Evolutionary conservation across 1,284 basidiomycete genomes (phyloP), one percentile per base, ranked within the genome.

Genomic region (Vanrija sp.): DNA sequence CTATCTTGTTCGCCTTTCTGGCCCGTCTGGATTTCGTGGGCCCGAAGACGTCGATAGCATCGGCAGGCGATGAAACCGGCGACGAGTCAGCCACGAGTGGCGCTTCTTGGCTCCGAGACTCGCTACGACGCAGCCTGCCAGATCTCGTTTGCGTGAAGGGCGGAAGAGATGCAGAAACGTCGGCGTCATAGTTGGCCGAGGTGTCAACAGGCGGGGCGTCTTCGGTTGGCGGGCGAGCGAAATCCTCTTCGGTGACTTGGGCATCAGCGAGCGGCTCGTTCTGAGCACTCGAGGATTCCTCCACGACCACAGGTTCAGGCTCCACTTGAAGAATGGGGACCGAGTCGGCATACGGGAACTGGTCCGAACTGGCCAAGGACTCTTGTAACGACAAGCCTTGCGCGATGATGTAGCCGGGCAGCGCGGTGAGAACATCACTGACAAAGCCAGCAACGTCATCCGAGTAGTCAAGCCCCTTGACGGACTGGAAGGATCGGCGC

Each of bases 341-440:
- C 1, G 46, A 49, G 12, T 49, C 46, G 3, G 52, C 52, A 23
- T 26, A 58, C 0, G 57, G 57, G 46, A 14, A 34, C 42, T 18
- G 8, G 8, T 21, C 15, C 10, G 46, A 44, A 34, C 49, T 43
- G 21, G 23, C 46, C 1, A 40, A 40, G 8, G 23, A 49, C 47
- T 19, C 21, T 40, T 19, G 46, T 46, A 16, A 47, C 18, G 18
- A 38, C n/a, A 71, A 51, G 10, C 67, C 69, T 10, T 61, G 58
- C n/a, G 64, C 68, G 3, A 51, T 54, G 54, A 75, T 71, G 38
- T 69, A 56, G 1, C 66, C 69, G 6, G 68, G 69, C 15, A 68
- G 60, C 23, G 67, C 69, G 3, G 60, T 53, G 19, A 67, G 23
- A 19, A 75, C 52, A 21, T 69, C 65, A 26, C 53, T 38, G 9